Evolutionary conservation across 371 early-diverging fungal genomes (phyloP).

Genomic region (Mortierella sp.): DNA sequence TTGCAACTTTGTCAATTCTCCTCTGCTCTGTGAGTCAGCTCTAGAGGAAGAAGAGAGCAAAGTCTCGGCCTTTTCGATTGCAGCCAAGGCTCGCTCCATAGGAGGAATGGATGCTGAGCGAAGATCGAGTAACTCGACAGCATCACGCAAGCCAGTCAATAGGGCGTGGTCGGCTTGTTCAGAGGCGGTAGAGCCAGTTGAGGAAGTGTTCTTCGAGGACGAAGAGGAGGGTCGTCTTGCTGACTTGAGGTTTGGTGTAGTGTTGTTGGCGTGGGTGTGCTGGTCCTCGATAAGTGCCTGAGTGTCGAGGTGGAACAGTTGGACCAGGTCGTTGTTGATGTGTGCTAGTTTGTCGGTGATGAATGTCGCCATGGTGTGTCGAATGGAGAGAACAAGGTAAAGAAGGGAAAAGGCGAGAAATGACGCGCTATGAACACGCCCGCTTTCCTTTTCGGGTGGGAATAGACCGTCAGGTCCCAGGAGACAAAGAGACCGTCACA

Average conservation of each 20-base stretch:
- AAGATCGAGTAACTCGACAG: slow-evolving; percentile 36
- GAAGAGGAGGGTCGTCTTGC: not conserved
- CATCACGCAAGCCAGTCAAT: slow-evolving; percentile 19
- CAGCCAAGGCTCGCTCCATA: slow-evolving; percentile 38
- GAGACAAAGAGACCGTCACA: not conserved
- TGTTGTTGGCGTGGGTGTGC: slow-evolving; percentile 1
- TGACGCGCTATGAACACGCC: not conserved
- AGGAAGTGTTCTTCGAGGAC: not conserved
- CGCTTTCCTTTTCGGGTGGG: slow-evolving; percentile 1
- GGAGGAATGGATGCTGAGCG: slow-evolving; percentile 35
- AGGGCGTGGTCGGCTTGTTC: slow-evolving; percentile 22
- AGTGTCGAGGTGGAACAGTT: slow-evolving; percentile 54
- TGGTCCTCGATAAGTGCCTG: slow-evolving; percentile 30
- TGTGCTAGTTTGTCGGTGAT: slow-evolving; percentile 46
- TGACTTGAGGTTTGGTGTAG: not conserved
- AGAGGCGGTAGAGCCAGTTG: not conserved
- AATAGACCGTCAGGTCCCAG: not conserved
- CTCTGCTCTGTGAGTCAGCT: not conserved
- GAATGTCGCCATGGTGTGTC: slow-evolving; percentile 45
- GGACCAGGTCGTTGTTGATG: slow-evolving; percentile 51
- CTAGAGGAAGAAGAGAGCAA: not conserved
- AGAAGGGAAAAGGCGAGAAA: not conserved
- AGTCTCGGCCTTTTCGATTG: slow-evolving; percentile 43
- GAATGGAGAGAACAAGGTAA: not conserved
- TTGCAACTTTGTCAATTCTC: slow-evolving; percentile 49